A percentile compares a stretch with the other conserved stretches of the same genome.
phyloP scores from a whole-genome alignment of 2,329 filamentous ascomycete species.

The Cercospora berteroae region DNA sequence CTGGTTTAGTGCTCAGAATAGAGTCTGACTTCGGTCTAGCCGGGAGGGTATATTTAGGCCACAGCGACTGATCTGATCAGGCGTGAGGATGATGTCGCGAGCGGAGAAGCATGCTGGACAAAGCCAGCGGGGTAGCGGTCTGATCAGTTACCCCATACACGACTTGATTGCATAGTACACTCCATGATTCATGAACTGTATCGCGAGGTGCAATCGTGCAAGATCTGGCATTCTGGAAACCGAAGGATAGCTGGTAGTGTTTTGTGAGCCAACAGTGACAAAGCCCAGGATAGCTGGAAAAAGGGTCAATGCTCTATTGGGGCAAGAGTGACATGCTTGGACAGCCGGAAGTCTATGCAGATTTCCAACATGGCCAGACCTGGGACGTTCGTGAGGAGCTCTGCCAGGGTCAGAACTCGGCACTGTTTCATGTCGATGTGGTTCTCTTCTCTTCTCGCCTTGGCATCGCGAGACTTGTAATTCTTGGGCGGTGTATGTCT shows the following conservation, averaged over 20 bases:
- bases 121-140: not conserved
- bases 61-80: not conserved
- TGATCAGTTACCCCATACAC: not conserved
- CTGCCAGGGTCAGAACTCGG: not conserved
- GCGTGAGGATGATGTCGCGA: not conserved
- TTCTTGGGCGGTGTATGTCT: not conserved
- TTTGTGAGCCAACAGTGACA: not conserved
- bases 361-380: slow-evolving; percentile 5
- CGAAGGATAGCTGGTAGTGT: not conserved
- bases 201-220: not conserved
- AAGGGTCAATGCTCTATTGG: not conserved
- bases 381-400: not conserved
- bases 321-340: not conserved
- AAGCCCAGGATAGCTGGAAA: not conserved
- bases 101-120: not conserved
- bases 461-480: not conserved
- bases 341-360: not conserved
- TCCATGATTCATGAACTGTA: not conserved
- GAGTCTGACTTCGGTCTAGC: slow-evolving; percentile 8
- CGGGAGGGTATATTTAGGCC: slow-evolving; percentile 9
- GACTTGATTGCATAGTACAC: not conserved
- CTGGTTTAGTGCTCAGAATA: slow-evolving; percentile 9
- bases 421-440: not conserved
- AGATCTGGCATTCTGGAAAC: not conserved
- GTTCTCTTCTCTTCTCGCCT: not conserved